These are phyloP conservation scores for Mucor plumbeus DNA, from an alignment of 371 early-diverging fungal genomes.

Conservation along the genomic window DNA sequence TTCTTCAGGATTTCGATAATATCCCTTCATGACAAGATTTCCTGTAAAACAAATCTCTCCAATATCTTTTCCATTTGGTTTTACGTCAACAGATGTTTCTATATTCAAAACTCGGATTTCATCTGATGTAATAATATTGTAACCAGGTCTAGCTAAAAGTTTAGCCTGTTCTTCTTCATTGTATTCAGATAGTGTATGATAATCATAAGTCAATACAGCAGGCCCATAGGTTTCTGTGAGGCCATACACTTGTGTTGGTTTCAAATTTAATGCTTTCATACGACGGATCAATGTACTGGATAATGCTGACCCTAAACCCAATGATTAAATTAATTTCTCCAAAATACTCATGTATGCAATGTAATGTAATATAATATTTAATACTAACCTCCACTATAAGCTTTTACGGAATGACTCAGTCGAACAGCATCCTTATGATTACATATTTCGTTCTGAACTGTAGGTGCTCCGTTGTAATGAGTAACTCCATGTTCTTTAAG, in stretches of 20 bases:
- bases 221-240: slow-evolving; percentile 71
- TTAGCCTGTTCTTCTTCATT: slow-evolving; percentile 46
- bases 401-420: slow-evolving; percentile 49
- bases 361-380: no score
- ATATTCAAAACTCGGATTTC: slow-evolving; percentile 62
- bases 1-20: slow-evolving; percentile 60
- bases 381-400: slow-evolving; percentile 54
- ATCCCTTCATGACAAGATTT: slow-evolving; percentile 65
- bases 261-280: slow-evolving; percentile 59
- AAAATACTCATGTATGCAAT: not conserved
- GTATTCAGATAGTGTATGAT: slow-evolving; percentile 30
- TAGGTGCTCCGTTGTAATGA: slow-evolving; percentile 72
- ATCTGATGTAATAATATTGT: slow-evolving; percentile 58
- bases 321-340: not conserved
- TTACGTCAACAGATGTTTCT: slow-evolving; percentile 54
- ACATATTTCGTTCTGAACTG: slow-evolving; percentile 69
- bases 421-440: slow-evolving; percentile 56
- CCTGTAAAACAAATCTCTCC: slow-evolving; percentile 75
- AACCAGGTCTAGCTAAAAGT: slow-evolving; percentile 65
- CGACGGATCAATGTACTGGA: slow-evolving; percentile 58
- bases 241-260: slow-evolving; percentile 71
- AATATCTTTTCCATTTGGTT: slow-evolving; percentile 59
- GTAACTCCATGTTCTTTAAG: slow-evolving; percentile 58
- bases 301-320: slow-evolving; percentile 56
- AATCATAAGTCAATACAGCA: slow-evolving; percentile 48